Percentiles rank a stretch among this genome's conserved stretches.
phyloP scores from a whole-genome alignment of 768 basidiomycete species.

The Mycena latifolia region DNA sequence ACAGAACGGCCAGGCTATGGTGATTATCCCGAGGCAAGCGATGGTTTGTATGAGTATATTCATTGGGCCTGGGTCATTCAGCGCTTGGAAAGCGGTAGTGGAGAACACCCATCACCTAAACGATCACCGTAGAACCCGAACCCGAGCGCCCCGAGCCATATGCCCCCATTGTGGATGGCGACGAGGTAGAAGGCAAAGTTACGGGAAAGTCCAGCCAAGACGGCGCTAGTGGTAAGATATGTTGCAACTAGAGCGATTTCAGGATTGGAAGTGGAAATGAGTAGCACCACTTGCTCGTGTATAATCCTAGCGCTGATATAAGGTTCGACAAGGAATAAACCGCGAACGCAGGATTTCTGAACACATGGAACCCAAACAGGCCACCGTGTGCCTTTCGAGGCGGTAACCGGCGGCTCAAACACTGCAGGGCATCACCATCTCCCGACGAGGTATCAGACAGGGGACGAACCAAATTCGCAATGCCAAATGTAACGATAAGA shows the following conservation, averaged over 20 bases:
- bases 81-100: too few relatives aligned
- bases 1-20: too few relatives aligned
- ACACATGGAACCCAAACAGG: background rate
- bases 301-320: background rate
- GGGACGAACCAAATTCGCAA: constrained; percentile 6
- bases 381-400: too few relatives aligned
- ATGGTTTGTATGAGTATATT: background rate
- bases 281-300: background rate
- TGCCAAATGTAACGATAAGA: background rate
- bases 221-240: background rate
- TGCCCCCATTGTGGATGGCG: background rate
- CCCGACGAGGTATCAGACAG: background rate
- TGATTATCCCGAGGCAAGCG: too few relatives aligned
- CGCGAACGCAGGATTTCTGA: background rate
- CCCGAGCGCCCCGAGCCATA: background rate
- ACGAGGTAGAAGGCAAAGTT: constrained; percentile 9
- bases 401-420: constrained; percentile 7
- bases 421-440: too few relatives aligned
- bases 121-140: background rate
- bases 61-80: too few relatives aligned
- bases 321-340: background rate
- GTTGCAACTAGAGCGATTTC: background rate
- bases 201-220: background rate
- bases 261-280: background rate
- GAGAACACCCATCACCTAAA: too few relatives aligned